These are phyloP conservation scores for Malus hybrid DNA, from an alignment of 331 rosid genomes.

Conservation along the genomic window DNA sequence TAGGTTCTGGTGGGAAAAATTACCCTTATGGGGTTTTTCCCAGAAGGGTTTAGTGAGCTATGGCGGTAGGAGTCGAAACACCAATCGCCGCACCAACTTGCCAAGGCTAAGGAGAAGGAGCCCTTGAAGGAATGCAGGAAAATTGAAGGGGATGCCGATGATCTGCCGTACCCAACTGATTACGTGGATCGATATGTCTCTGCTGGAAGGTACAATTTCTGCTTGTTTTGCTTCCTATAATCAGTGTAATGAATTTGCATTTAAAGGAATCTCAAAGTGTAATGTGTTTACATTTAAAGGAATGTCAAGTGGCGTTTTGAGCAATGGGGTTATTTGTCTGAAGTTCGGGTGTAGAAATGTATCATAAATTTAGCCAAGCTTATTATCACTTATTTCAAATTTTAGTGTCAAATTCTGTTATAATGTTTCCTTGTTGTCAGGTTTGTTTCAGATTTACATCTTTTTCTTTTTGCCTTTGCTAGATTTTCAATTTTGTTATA, in stretches of 20 bases:
- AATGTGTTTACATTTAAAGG: too few relatives aligned
- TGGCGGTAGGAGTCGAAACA: slow-evolving; percentile 11
- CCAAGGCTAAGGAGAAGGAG: slow-evolving; percentile 85
- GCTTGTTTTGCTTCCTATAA: not conserved
- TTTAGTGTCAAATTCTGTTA: too few relatives aligned
- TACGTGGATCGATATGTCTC: slow-evolving; percentile 85
- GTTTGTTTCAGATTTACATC: too few relatives aligned
- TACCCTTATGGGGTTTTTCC: slow-evolving; percentile 37
- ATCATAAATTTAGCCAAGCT: not conserved
- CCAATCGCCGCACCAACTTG: slow-evolving; percentile 14
- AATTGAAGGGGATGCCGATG: slow-evolving; percentile 79
- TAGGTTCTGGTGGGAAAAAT: slow-evolving; percentile 34
- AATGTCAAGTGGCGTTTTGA: not conserved
- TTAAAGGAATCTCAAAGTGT: not conserved
- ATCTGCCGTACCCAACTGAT: slow-evolving; percentile 74
- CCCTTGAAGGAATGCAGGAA: slow-evolving; percentile 80
- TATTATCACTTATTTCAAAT: not conserved
- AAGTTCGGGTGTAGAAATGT: not conserved
- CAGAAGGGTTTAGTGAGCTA: slow-evolving; percentile 17
- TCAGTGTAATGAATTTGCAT: not conserved
- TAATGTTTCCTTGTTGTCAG: too few relatives aligned
- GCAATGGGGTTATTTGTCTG: not conserved
- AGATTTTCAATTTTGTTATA: too few relatives aligned
- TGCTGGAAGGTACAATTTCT: slow-evolving; percentile 63
- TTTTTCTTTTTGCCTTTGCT: too few relatives aligned